Percentiles rank a stretch among this genome's conserved stretches.
phyloP scores from a whole-genome alignment of 2,329 filamentous ascomycete species.

The Neurospora sp. region DNA sequence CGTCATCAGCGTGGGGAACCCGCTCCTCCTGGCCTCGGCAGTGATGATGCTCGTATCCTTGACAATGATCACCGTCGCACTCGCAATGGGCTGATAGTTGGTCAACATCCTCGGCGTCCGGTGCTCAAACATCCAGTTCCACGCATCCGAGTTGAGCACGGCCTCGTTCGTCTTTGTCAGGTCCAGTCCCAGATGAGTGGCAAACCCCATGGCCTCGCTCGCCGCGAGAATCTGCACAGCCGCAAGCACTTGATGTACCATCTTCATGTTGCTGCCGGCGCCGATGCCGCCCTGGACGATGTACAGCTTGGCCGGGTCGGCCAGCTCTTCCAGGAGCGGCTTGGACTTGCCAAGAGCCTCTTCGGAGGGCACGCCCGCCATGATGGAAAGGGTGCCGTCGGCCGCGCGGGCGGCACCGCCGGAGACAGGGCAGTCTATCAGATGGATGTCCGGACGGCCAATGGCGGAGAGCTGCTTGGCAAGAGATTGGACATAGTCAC shows the following conservation, averaged over 20 bases:
- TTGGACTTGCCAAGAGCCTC: constrained; percentile 46
- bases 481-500: constrained; percentile 53
- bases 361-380: constrained; percentile 50
- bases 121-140: constrained; percentile 55
- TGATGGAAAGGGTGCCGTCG: constrained; percentile 64
- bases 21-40: constrained; percentile 45
- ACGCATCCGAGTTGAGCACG: constrained; percentile 37
- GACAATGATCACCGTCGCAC: constrained; percentile 48
- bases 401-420: constrained; percentile 60
- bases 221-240: constrained; percentile 52
- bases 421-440: constrained; percentile 65
- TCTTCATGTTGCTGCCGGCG: constrained; percentile 51
- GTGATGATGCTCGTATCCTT: constrained; percentile 60
- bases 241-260: constrained; percentile 53
- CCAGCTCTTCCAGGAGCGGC: constrained; percentile 53
- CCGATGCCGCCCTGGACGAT: constrained; percentile 50
- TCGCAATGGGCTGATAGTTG: constrained; percentile 43
- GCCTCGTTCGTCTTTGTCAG: constrained; percentile 29
- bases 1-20: constrained; percentile 51
- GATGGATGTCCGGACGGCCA: constrained; percentile 50
- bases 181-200: constrained; percentile 44
- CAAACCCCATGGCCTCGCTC: constrained; percentile 51
- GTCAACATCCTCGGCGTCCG: constrained; percentile 44
- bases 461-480: constrained; percentile 42
- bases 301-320: constrained; percentile 51